Base-by-base conservation (phyloP, 805 yeast species). In the Yarrowia osloensis region DNA sequence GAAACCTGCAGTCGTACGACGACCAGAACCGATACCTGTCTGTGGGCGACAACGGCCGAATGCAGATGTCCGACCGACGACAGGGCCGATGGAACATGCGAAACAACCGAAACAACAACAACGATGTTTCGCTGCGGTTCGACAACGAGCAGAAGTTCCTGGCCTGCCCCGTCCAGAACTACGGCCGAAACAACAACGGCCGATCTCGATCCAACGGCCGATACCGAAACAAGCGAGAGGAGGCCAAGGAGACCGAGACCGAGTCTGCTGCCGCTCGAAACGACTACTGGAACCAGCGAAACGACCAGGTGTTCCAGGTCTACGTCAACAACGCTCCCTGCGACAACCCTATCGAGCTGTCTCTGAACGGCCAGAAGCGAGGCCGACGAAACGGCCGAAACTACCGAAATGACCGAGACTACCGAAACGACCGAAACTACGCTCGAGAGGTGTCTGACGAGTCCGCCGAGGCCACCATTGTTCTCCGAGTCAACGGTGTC, bases 111-210 rank as follows among this genome's bases (percentile, higher is more conserved):
- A 19, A 49, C 24, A 33, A 17, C 59, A 33, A 52, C 59, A 19
- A 33, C 15, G 42, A 52, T 12, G 59, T 52, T 21, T 33, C 42
- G 22, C 59, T 52, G 28, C 40, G 40, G 42, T 33, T 52, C 59
- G 22, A 52, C 59, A 17, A 52, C 42, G 29, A 52, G 15, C 59
- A 33, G 29, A 9, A 9, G 8, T 31, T 52, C 42, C 59, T 52
- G n/a, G 59, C 59, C n/a, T 52, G 59, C 29, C 59, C 59, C 29
- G 59, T 52, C 8, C 59, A 52, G 59, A 31, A 33, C 59, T 33
- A 8, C 11, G 24, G 28, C 47, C 28, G 46, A 21, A 0, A 4
- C 15, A 22, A 42, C 47, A 22, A 26, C 50, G 50, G 21, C 28
- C 49, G 21, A 15, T 46, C 50, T 26, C 50, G 50, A 44, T 22